Evolutionary conservation across 2,329 filamentous ascomycete species (phyloP).

Genomic region (Pseudocercospora fuligena): DNA sequence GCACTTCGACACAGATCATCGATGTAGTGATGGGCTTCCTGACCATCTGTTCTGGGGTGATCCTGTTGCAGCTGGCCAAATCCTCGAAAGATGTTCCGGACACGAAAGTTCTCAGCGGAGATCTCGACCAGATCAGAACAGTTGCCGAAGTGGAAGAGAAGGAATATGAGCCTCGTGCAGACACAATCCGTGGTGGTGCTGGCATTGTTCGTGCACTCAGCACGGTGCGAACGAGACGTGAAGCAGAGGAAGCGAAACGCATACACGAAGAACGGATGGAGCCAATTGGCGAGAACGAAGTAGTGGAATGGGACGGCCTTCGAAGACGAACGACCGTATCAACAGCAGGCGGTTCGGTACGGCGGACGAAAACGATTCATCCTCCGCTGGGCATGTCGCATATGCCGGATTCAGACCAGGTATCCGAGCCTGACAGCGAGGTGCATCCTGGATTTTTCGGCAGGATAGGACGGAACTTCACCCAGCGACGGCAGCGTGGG

Average conservation of each 20-base stretch:
- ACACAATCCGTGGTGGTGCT: conserved; percentile 89
- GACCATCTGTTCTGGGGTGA: conserved; percentile 89
- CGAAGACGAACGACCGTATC: conserved; percentile 69
- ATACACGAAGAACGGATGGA: conserved; percentile 82
- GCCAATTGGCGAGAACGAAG: conserved; percentile 77
- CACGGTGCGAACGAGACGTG: conserved; percentile 73
- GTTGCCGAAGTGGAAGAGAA: conserved; percentile 94
- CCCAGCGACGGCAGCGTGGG: conserved; percentile 29
- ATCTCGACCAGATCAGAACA: conserved; percentile 92
- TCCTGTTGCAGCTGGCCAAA: conserved; percentile 93
- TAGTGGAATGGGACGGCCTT: conserved; percentile 90
- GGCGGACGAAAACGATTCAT: conserved; percentile 61
- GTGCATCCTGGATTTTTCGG: conserved; percentile 56
- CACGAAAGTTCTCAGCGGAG: conserved; percentile 85
- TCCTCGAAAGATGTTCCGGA: conserved; percentile 97
- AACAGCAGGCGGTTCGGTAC: conserved; percentile 46
- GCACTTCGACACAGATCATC: conserved; percentile 76
- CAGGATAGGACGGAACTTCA: conserved; percentile 36
- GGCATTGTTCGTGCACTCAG: conserved; percentile 87
- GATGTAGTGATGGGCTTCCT: conserved; percentile 94
- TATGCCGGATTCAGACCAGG: conserved; percentile 70
- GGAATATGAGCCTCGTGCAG: conserved; percentile 94
- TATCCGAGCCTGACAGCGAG: conserved; percentile 44
- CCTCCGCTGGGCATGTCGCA: conserved; percentile 87
- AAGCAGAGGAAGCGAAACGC: conserved; percentile 77